Conservation (phyloP, 1,139 yeast species). For the Pichia sp. region DNA sequence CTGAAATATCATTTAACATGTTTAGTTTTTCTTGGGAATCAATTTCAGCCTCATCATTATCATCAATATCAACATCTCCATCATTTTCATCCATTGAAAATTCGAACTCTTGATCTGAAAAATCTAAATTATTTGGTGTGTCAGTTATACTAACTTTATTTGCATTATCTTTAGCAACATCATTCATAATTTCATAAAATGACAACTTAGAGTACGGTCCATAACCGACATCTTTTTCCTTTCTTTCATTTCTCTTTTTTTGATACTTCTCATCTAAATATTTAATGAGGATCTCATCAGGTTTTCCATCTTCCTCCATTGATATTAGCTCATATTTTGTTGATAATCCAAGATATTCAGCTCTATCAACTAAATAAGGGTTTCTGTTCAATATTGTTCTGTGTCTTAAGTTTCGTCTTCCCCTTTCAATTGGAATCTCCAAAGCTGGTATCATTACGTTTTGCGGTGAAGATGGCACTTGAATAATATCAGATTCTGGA, state of each 20-base stretch:
- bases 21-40: not conserved
- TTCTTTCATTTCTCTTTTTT: conserved; percentile 19
- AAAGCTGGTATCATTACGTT: not conserved
- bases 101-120: conserved; percentile 10
- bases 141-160: not conserved
- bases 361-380: conserved; percentile 30
- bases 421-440: too few relatives aligned
- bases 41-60: not conserved
- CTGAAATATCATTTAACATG: too few relatives aligned
- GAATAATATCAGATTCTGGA: not conserved
- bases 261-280: conserved; percentile 23
- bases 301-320: conserved; percentile 25
- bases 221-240: conserved; percentile 23
- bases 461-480: not conserved
- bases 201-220: conserved; percentile 25
- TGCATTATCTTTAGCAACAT: not conserved
- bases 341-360: conserved; percentile 28
- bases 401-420: conserved; percentile 12
- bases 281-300: conserved; percentile 24
- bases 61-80: not conserved
- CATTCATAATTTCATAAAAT: conserved; percentile 20
- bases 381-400: conserved; percentile 16
- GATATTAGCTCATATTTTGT: conserved; percentile 25
- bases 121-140: not conserved
- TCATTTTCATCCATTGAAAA: not conserved